Evolutionary conservation across 1,284 basidiomycete genomes (phyloP), one percentile per base, ranked within the genome.

Genomic region (Cutaneotrichosporon cavernicola): DNA sequence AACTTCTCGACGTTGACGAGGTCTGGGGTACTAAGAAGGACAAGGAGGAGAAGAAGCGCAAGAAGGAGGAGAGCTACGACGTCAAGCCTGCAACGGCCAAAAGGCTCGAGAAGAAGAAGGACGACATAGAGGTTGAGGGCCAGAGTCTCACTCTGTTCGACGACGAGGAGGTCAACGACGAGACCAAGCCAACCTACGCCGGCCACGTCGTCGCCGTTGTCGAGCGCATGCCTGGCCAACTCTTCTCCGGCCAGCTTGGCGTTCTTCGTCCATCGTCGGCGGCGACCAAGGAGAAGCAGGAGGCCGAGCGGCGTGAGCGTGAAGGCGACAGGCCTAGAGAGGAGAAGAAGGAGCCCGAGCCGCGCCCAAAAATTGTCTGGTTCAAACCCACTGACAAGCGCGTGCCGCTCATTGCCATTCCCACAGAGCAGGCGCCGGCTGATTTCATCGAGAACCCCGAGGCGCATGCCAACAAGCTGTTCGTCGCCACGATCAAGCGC

Each of bases 1-100:
- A 99, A 80, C 86, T 99, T 52, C 86, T 99, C 65, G 96, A 99
- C 71, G 96, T 96, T 30, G 93, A 97, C 74, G 94, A 97, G 81
- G 96, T 99, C 9, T 98, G 97, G 97, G 89, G 90, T 22, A 97
- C 95, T 16, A 99, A 99, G 85, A 98, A 98, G 83, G 97, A 99
- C 83, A 99, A 99, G 83, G 96, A 99, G 80, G 97, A 99, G 84
- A 99, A 99, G 88, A 97, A 97, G 85, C 86, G 93, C 76, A 97
- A 97, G 82, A 99, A 99, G 86, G 97, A 99, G 82, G 97, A 99
- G 82, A 90, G 91, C 0, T 97, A 92, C 78, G 82, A 83, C 57
- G 74, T 88, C 63, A 91, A 89, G 79, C 86, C 87, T 13, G 84
- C 83, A 58, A 85, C 85, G 36, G 88, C 88, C 57, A 90, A 94